Evolutionary conservation across 305 asterid species (phyloP).

Genomic region (Fraxinus nigra): DNA sequence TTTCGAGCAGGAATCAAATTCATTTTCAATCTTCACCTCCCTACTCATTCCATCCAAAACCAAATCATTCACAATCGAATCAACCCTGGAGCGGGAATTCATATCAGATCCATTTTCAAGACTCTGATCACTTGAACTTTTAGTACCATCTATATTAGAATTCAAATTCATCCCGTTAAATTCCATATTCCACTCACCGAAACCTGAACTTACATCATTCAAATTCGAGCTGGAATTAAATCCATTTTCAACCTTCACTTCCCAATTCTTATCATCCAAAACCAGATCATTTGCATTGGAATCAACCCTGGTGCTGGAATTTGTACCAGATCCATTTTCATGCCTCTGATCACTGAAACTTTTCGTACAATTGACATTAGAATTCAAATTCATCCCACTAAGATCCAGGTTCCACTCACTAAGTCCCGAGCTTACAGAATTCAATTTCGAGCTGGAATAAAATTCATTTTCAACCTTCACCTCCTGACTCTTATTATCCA

Average conservation of each 20-base stretch:
- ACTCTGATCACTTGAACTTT: constrained; percentile 28
- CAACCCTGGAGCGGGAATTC: constrained; percentile 24
- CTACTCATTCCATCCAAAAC: constrained; percentile 5
- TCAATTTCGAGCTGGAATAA: constrained; percentile 21
- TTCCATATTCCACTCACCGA: constrained; percentile 21
- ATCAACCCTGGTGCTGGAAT: constrained; percentile 23
- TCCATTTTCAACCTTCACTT: constrained; percentile 24
- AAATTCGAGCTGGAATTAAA: constrained; percentile 18
- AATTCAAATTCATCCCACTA: neutral
- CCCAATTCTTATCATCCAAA: constrained; percentile 1
- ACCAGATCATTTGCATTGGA: constrained; percentile 16
- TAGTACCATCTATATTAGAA: neutral
- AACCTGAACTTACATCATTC: constrained; percentile 26
- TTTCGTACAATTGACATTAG: neutral
- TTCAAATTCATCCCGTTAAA: neutral
- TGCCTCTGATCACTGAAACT: constrained; percentile 23
- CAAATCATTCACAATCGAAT: constrained; percentile 14
- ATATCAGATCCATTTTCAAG: constrained; percentile 25
- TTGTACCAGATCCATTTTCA: constrained; percentile 24
- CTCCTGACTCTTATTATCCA: neutral
- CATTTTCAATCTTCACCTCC: constrained; percentile 22
- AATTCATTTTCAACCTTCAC: constrained; percentile 26
- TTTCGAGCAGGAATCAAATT: constrained; percentile 20
- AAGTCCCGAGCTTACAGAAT: constrained; percentile 24
- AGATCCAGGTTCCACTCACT: constrained; percentile 22